A percentile compares a stretch with the other conserved stretches of the same genome.
phyloP scores from a whole-genome alignment of 2,329 filamentous ascomycete genomes.

The Diplodia corticola region DNA sequence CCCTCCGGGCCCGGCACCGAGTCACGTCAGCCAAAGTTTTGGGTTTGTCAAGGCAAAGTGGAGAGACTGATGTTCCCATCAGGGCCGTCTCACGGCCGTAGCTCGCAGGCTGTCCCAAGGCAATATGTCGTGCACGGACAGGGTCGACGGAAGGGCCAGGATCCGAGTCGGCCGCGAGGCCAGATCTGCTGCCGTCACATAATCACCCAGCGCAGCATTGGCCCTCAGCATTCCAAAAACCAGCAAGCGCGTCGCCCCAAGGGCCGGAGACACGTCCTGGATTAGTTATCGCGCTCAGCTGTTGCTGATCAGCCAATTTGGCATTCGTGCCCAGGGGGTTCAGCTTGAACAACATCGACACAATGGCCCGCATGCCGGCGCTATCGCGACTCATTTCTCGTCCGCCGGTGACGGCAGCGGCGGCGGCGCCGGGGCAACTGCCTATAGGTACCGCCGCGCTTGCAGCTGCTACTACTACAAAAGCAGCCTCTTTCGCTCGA shows the following conservation, averaged over 20 bases:
- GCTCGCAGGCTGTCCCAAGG: background rate
- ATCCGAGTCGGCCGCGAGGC: constrained; percentile 7
- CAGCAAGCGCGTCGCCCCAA: background rate
- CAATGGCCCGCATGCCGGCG: constrained; percentile 5
- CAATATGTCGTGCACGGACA: background rate
- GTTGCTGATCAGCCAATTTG: background rate
- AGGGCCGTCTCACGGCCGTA: constrained; percentile 11
- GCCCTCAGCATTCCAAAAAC: background rate
- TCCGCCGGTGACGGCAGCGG: background rate
- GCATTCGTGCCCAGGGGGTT: background rate
- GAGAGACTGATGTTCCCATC: background rate
- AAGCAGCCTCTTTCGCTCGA: background rate
- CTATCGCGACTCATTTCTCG: constrained; percentile 16
- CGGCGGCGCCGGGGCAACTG: constrained; percentile 5
- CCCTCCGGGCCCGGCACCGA: background rate
- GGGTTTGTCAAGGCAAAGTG: background rate
- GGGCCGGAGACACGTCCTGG: background rate
- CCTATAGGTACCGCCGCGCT: background rate
- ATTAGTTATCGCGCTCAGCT: constrained; percentile 10
- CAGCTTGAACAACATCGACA: background rate
- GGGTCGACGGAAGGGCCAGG: background rate
- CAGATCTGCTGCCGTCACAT: constrained; percentile 13
- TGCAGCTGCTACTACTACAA: constrained; percentile 12
- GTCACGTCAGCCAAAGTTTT: background rate
- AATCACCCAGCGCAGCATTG: constrained; percentile 1